A percentile compares a stretch with the other conserved stretches of the same genome.
Evolutionary conservation across 2,329 filamentous ascomycete species (phyloP).

Genomic region (Microcera coccophila): DNA sequence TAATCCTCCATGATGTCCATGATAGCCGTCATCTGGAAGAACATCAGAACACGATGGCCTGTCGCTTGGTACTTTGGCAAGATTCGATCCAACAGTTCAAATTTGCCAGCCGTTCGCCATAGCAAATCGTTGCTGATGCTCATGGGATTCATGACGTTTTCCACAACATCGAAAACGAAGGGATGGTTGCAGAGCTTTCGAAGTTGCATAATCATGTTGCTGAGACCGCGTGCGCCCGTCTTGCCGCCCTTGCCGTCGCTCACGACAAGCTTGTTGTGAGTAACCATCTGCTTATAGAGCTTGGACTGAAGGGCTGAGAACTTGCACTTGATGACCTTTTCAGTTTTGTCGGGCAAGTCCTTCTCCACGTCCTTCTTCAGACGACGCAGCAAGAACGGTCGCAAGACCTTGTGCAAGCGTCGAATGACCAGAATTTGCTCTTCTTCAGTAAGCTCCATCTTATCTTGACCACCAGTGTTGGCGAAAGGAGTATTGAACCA

Average conservation of each 20-base stretch:
- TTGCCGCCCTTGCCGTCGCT: constrained; percentile 95
- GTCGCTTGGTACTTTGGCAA: constrained; percentile 89
- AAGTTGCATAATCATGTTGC: constrained; percentile 99
- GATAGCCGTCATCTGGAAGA: constrained; percentile 99
- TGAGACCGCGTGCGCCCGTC: constrained; percentile 87
- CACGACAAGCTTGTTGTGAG: constrained; percentile 89
- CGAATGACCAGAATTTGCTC: constrained; percentile 97
- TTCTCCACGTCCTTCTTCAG: constrained; percentile 99
- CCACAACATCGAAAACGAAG: constrained; percentile 96
- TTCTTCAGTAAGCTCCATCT: constrained; percentile 99
- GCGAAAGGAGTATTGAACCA: constrained; percentile 99
- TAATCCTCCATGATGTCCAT: constrained; percentile 99
- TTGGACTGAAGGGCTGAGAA: constrained; percentile 92
- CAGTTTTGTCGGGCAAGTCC: constrained; percentile 96
- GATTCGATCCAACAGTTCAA: constrained; percentile 88
- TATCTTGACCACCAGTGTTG: constrained; percentile 95
- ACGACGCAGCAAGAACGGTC: constrained; percentile 95
- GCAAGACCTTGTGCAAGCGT: constrained; percentile 94
- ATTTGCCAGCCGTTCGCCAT: constrained; percentile 96
- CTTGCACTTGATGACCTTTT: constrained; percentile 98
- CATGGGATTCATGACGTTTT: constrained; percentile 93
- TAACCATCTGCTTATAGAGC: constrained; percentile 96
- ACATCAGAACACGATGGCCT: constrained; percentile 95
- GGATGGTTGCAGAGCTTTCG: constrained; percentile 98
- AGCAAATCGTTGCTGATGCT: constrained; percentile 86